These are phyloP conservation scores for Linderniella brevidens DNA, from an alignment of 257 asterid species.

Conservation along the genomic window DNA sequence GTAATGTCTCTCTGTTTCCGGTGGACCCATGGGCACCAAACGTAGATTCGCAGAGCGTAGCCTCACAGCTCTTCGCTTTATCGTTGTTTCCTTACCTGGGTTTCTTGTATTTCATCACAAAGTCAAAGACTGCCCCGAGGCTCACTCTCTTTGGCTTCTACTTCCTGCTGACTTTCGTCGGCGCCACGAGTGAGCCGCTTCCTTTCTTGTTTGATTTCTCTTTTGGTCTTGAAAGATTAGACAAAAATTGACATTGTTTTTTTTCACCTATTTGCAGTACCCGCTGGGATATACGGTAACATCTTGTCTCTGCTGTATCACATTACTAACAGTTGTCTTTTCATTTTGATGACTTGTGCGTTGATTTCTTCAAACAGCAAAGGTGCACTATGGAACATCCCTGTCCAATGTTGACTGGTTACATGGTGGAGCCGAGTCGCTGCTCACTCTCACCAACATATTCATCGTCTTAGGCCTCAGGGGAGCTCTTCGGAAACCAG, in stretches of 20 bases:
- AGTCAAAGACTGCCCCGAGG: slow-evolving; percentile 73
- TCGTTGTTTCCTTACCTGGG: slow-evolving; percentile 80
- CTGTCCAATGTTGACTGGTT: slow-evolving; percentile 91
- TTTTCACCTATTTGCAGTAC: slow-evolving; percentile 29
- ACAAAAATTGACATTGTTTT: background rate
- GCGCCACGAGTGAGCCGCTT: slow-evolving; percentile 63
- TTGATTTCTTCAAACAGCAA: slow-evolving; percentile 35
- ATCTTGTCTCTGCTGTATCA: slow-evolving; percentile 10
- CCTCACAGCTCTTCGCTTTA: slow-evolving; percentile 78
- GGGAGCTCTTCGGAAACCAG: slow-evolving; percentile 41
- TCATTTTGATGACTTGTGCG: background rate
- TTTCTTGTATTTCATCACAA: slow-evolving; percentile 73
- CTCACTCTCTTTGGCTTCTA: slow-evolving; percentile 95
- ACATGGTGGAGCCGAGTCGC: slow-evolving; percentile 96
- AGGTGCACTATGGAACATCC: slow-evolving; percentile 84
- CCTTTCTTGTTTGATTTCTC: background rate
- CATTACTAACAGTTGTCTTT: background rate
- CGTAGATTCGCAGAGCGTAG: slow-evolving; percentile 63
- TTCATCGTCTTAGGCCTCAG: slow-evolving; percentile 85
- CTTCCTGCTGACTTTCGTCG: slow-evolving; percentile 64
- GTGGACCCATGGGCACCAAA: slow-evolving; percentile 97
- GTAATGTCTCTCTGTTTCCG: slow-evolving; percentile 36
- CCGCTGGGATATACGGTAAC: slow-evolving; percentile 89
- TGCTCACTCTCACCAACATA: slow-evolving; percentile 76
- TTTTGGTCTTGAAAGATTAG: background rate